Conservation (phyloP, 2,329 filamentous ascomycete genomes). For the Xylariales sp. region DNA sequence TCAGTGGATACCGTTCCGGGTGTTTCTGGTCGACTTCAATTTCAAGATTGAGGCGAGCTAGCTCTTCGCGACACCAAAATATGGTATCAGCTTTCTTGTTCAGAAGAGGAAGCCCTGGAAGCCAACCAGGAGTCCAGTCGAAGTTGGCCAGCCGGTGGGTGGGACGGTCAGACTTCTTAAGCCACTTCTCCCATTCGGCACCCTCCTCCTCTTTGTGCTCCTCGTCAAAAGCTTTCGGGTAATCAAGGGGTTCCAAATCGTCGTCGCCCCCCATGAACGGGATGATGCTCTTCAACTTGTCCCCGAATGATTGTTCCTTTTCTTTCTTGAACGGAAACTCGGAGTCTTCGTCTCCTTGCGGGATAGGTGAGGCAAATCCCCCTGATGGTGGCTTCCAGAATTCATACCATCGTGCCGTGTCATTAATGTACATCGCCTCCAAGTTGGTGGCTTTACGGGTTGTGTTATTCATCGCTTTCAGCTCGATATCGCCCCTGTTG, state of each 20-base stretch:
- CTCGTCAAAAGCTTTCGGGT: slow-evolving; percentile 59
- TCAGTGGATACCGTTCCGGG: slow-evolving; percentile 79
- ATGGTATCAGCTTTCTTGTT: slow-evolving; percentile 94
- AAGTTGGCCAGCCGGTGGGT: slow-evolving; percentile 71
- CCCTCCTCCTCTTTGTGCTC: slow-evolving; percentile 54
- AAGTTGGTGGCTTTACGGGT: slow-evolving; percentile 45
- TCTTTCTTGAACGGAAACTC: slow-evolving; percentile 43
- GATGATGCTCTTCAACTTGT: slow-evolving; percentile 43
- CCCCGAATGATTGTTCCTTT: slow-evolving; percentile 43
- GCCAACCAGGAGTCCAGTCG: slow-evolving; percentile 56
- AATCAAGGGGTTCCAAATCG: slow-evolving; percentile 42
- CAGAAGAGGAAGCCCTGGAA: slow-evolving; percentile 72
- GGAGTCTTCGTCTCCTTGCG: slow-evolving; percentile 46
- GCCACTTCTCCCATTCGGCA: slow-evolving; percentile 76
- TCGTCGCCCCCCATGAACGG: slow-evolving; percentile 44
- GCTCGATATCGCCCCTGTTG: slow-evolving; percentile 26
- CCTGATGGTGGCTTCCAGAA: slow-evolving; percentile 63
- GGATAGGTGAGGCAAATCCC: slow-evolving; percentile 57
- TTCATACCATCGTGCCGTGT: slow-evolving; percentile 51
- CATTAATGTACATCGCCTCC: slow-evolving; percentile 43
- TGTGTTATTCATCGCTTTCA: slow-evolving; percentile 40
- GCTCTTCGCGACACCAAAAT: slow-evolving; percentile 80
- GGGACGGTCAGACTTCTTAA: slow-evolving; percentile 77
- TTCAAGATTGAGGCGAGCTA: slow-evolving; percentile 84
- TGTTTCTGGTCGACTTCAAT: slow-evolving; percentile 87